phyloP scores from a whole-genome alignment of 768 basidiomycete genomes.

The Glaciozyma martinii region DNA sequence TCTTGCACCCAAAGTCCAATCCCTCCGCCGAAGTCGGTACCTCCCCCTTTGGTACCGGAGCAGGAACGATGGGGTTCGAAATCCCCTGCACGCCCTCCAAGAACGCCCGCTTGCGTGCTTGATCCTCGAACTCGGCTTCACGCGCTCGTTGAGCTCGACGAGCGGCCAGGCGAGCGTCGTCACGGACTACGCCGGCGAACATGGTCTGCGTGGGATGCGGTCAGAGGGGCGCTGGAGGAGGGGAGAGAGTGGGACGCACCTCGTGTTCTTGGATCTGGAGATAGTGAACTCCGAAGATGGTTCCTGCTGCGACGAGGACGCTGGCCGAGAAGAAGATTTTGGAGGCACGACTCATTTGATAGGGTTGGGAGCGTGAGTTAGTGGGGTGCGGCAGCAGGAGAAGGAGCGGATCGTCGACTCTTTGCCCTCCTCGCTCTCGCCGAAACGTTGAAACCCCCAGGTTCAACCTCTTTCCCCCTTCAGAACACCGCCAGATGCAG shows the following conservation, averaged over 20 bases:
- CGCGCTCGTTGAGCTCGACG: constrained; percentile 15
- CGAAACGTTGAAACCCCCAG: no score
- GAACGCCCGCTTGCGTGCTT: constrained; percentile 26
- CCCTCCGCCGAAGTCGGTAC: constrained; percentile 24
- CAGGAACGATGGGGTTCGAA: constrained; percentile 6
- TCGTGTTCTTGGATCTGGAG: constrained; percentile 29
- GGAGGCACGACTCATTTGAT: constrained; percentile 2
- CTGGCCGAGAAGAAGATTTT: constrained; percentile 18
- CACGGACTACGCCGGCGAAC: constrained; percentile 28
- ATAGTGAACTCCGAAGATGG: constrained; percentile 28
- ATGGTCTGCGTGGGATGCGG: constrained; percentile 13
- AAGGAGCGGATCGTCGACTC: no score
- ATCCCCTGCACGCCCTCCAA: constrained; percentile 22
- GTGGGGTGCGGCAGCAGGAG: not conserved
- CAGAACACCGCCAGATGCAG: not conserved
- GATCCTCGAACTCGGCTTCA: constrained; percentile 30
- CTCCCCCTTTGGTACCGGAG: not conserved
- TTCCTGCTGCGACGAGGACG: constrained; percentile 10
- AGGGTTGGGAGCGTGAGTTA: not conserved
- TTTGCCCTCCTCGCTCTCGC: no score
- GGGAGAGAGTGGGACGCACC: not conserved
- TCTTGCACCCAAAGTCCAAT: constrained; percentile 31
- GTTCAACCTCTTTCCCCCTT: not conserved
- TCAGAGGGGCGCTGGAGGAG: not conserved
- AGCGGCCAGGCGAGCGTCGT: constrained; percentile 19